phyloP scores from a whole-genome alignment of 2,329 filamentous ascomycete genomes.

The Tolypocladium tundrense region DNA sequence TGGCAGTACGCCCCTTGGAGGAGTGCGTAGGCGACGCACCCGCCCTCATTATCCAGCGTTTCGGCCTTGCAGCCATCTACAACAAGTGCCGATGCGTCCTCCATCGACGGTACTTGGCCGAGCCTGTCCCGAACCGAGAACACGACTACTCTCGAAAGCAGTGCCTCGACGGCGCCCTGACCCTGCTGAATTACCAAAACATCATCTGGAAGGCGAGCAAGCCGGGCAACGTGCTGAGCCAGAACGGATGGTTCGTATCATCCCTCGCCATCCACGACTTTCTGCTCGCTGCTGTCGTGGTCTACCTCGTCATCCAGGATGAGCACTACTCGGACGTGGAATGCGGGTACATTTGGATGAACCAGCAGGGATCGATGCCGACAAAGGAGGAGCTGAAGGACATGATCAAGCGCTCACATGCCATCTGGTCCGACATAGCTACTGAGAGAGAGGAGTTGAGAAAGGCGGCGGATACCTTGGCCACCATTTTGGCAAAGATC shows the following conservation, averaged over 20 bases:
- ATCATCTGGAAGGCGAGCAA: conserved; percentile 36
- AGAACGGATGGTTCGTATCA: conserved; percentile 46
- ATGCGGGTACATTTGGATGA: conserved; percentile 23
- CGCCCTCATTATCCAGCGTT: conserved; percentile 38
- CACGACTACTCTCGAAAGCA: conserved; percentile 41
- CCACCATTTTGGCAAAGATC: conserved; percentile 34
- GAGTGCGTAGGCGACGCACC: conserved; percentile 39
- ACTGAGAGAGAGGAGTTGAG: conserved; percentile 25
- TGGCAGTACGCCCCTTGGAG: conserved; percentile 37
- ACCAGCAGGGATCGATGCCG: conserved; percentile 17
- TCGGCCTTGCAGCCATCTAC: conserved; percentile 40
- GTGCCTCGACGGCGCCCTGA: conserved; percentile 38
- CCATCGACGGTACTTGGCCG: conserved; percentile 42
- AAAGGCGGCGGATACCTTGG: conserved; percentile 35
- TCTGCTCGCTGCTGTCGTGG: conserved; percentile 48
- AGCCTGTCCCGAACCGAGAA: conserved; percentile 27
- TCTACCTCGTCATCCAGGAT: conserved; percentile 42
- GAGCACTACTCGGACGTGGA: conserved; percentile 27
- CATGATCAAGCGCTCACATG: conserved; percentile 30
- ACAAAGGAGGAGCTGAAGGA: conserved; percentile 28
- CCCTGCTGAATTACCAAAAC: conserved; percentile 36
- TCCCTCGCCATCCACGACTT: conserved; percentile 51
- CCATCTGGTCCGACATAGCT: conserved; percentile 33
- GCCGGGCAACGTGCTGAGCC: conserved; percentile 42
- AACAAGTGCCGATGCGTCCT: conserved; percentile 46